These are phyloP conservation scores for Hypericum perforatum DNA, from an alignment of 345 rosid genomes.

Conservation along the genomic window DNA sequence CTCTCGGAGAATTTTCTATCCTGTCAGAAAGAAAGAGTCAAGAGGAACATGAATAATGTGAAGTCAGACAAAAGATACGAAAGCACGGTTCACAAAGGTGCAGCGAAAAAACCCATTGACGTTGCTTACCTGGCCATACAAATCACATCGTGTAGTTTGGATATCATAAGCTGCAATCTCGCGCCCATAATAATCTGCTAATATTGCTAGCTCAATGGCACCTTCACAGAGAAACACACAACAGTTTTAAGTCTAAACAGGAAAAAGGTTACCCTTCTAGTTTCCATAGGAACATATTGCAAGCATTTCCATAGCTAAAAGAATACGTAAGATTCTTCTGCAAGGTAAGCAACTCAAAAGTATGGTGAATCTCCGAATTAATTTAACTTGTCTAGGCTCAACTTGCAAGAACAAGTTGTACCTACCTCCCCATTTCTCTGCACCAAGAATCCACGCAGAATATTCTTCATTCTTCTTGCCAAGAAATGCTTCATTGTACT, in stretches of 20 bases:
- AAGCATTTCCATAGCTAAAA: too few species aligned
- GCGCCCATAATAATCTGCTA: slow-evolving; percentile 69
- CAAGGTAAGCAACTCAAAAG: background rate
- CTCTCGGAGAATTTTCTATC: slow-evolving; percentile 57
- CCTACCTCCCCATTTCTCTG: slow-evolving; percentile 97
- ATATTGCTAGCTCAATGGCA: slow-evolving; percentile 90
- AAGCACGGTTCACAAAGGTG: slow-evolving; percentile 3
- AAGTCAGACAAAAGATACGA: background rate
- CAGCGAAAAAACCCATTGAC: background rate
- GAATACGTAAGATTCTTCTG: too few species aligned
- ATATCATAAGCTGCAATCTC: slow-evolving; percentile 93
- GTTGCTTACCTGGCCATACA: slow-evolving; percentile 80
- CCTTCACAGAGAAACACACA: slow-evolving; percentile 49
- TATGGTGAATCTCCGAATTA: too few species aligned
- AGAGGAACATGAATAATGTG: background rate
- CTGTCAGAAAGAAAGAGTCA: slow-evolving; percentile 32
- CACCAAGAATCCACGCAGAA: slow-evolving; percentile 82
- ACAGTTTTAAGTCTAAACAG: too few species aligned
- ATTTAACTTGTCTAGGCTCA: background rate
- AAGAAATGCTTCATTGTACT: slow-evolving; percentile 82
- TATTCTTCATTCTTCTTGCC: slow-evolving; percentile 69
- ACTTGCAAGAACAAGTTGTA: slow-evolving; percentile 3
- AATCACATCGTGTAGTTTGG: slow-evolving; percentile 76
- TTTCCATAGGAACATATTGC: too few species aligned
- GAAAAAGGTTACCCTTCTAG: too few species aligned